Conservation (phyloP, 306 rosid species). For the Cucurbita moschata region DNA sequence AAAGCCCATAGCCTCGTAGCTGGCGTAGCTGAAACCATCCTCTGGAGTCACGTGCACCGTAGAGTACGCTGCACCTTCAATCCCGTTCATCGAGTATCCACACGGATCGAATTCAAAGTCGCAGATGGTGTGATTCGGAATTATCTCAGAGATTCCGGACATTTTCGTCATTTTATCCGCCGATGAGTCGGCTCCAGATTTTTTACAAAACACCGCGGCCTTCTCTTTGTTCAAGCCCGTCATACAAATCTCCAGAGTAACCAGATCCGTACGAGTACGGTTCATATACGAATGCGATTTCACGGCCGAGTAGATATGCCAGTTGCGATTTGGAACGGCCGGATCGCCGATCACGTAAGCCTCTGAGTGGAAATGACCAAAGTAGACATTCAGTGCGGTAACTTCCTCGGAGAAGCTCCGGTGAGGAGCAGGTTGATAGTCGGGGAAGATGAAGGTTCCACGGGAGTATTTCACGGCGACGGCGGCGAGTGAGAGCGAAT, state of each 20-base stretch:
- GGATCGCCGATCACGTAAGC: constrained; percentile 36
- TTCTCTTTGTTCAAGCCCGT: constrained; percentile 30
- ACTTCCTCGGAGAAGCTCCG: constrained; percentile 36
- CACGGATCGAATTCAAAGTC: constrained; percentile 49
- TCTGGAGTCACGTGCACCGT: constrained; percentile 68
- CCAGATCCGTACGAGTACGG: background rate
- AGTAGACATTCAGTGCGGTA: constrained; percentile 19
- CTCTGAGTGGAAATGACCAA: constrained; percentile 17
- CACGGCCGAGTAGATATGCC: constrained; percentile 43
- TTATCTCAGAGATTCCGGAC: constrained; percentile 25
- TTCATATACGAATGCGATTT: background rate
- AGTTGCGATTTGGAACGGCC: constrained; percentile 14
- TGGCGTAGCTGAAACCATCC: constrained; percentile 48
- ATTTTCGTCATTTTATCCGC: constrained; percentile 27
- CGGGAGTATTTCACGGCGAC: constrained; percentile 35
- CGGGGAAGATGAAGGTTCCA: constrained; percentile 42
- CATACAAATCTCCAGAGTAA: constrained; percentile 41
- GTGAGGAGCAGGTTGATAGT: constrained; percentile 43
- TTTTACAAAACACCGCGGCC: constrained; percentile 39
- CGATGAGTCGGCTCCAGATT: background rate
- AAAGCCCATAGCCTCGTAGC: constrained; percentile 38
- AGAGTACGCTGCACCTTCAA: constrained; percentile 37
- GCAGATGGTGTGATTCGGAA: constrained; percentile 33
- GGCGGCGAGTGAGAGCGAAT: constrained; percentile 22
- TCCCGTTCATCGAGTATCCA: constrained; percentile 55